Evolutionary conservation across 2,329 filamentous ascomycete genomes (phyloP).

Genomic region (Sporothrix curviconia): DNA sequence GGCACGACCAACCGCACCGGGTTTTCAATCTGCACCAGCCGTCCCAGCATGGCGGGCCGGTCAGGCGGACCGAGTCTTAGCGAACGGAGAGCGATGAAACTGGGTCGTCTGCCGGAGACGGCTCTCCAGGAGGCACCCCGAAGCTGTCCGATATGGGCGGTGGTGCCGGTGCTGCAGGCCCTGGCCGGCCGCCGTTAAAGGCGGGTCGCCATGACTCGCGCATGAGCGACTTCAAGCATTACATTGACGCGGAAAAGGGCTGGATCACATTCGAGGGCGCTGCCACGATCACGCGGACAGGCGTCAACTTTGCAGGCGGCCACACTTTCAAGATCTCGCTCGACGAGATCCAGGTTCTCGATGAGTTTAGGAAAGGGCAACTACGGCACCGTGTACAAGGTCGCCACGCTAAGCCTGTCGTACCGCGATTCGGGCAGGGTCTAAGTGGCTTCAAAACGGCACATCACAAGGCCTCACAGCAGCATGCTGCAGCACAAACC

Average conservation of each 20-base stretch:
- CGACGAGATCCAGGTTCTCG: conserved; percentile 87
- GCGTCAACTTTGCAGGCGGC: conserved; percentile 87
- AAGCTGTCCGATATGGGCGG: conserved; percentile 37
- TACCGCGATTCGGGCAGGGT: conserved; percentile 53
- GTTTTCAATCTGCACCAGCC: conserved; percentile 48
- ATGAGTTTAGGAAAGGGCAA: conserved; percentile 96
- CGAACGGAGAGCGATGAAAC: conserved; percentile 59
- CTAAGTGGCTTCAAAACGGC: conserved; percentile 42
- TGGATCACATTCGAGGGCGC: conserved; percentile 91
- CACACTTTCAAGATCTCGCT: conserved; percentile 89
- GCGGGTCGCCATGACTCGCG: conserved; percentile 39
- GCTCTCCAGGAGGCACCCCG: conserved; percentile 31
- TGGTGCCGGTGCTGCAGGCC: conserved; percentile 11
- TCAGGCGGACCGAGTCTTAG: conserved; percentile 52
- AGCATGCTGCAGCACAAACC: neutral
- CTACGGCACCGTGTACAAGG: conserved; percentile 96
- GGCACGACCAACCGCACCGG: conserved; percentile 39
- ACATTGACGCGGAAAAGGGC: conserved; percentile 85
- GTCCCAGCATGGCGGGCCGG: conserved; percentile 31
- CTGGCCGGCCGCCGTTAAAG: conserved; percentile 27
- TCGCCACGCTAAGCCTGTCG: conserved; percentile 68
- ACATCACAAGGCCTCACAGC: neutral
- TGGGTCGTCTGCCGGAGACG: conserved; percentile 36
- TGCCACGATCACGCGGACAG: conserved; percentile 78
- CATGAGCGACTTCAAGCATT: conserved; percentile 61